Conservation (phyloP, 2,329 filamentous ascomycete genomes). For the Fusarium tuaranense region DNA sequence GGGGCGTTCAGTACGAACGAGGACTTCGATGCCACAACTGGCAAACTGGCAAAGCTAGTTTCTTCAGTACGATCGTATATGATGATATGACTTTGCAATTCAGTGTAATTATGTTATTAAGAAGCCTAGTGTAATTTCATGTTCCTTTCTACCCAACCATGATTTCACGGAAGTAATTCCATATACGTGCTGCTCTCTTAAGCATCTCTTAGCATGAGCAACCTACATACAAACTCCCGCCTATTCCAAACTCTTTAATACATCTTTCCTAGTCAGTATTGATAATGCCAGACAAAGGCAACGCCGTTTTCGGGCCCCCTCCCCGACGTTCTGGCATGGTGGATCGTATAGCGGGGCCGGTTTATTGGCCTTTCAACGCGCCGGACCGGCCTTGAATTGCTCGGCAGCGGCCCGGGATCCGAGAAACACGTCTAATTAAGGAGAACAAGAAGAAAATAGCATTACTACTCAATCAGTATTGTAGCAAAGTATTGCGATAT, state of each 20-base stretch:
- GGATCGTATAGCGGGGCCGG: not conserved
- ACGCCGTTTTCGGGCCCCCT: not conserved
- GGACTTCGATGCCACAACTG: not conserved
- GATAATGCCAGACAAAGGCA: not conserved
- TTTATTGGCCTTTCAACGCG: not conserved
- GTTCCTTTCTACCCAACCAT: not conserved
- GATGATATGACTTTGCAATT: not conserved
- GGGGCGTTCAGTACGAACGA: not conserved
- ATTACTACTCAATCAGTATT: rapidly evolving
- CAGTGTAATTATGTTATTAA: not conserved
- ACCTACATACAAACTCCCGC: not conserved
- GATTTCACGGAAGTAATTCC: not conserved
- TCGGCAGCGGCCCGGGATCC: not conserved
- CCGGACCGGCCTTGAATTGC: not conserved
- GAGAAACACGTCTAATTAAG: not conserved
- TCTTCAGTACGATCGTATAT: not conserved
- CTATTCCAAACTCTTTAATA: not conserved
- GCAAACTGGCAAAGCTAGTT: not conserved
- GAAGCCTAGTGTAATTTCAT: not conserved
- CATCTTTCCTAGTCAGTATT: not conserved
- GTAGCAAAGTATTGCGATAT: not conserved
- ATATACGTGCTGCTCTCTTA: not conserved
- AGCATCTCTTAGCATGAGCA: not conserved
- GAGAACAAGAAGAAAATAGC: not conserved
- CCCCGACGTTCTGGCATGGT: not conserved